Evolutionary conservation across 176 grass and related monocot genomes (phyloP).

Genomic region (Lolium perenne): DNA sequence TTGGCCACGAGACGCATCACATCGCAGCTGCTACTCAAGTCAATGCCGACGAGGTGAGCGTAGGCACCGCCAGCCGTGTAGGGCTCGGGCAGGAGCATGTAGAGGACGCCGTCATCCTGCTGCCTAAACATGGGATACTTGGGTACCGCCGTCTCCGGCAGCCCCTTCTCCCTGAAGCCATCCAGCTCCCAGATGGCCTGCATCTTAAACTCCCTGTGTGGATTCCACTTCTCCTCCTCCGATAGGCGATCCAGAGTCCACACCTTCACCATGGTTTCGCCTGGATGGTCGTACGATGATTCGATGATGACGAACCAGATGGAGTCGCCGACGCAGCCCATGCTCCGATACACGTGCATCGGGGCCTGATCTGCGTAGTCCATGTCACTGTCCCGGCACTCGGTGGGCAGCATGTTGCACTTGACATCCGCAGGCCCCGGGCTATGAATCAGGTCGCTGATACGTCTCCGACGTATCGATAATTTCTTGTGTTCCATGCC

Average conservation of each 20-base stretch:
- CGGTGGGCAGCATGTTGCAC: not conserved
- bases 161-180: not conserved
- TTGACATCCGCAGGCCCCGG: not conserved
- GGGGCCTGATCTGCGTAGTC: not conserved
- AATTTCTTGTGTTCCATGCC: no score
- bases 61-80: not conserved
- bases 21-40: not conserved
- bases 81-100: no score
- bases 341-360: not conserved
- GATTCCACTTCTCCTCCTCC: not conserved
- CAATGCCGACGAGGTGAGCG: not conserved
- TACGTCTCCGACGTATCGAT: no score
- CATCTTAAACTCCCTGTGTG: not conserved
- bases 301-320: not conserved
- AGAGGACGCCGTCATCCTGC: not conserved
- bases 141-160: not conserved
- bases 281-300: not conserved
- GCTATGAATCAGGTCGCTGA: not conserved
- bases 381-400: not conserved
- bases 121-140: not conserved
- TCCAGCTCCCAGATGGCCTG: no score
- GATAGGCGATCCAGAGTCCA: conserved; percentile 8
- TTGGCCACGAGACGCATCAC: not conserved
- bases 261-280: not conserved
- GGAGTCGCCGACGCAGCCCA: not conserved